Evolutionary conservation across 192 early-diverging fungal genomes (phyloP).

Genomic region (Gryganskiella cystojenkinii): DNA sequence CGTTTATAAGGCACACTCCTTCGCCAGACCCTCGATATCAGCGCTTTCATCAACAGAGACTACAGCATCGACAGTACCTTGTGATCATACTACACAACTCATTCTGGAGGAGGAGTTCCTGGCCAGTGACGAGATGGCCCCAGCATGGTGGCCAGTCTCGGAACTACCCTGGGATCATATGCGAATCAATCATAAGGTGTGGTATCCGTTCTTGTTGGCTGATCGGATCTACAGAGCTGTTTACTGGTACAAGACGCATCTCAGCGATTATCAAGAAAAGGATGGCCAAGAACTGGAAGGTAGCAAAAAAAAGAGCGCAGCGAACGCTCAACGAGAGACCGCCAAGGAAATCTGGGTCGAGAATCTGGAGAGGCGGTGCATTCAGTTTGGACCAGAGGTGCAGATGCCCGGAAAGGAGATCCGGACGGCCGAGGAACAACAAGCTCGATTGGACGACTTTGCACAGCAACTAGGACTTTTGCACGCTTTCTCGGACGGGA

Average conservation of each 20-base stretch:
- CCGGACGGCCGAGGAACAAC: no score
- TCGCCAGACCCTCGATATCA: background rate
- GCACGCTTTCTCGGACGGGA: constrained; percentile 1
- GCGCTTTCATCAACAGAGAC: background rate
- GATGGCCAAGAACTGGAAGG: background rate
- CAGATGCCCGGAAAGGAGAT: background rate
- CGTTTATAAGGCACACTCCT: constrained; percentile 29
- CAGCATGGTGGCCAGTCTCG: constrained; percentile 32
- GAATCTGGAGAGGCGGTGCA: constrained; percentile 16
- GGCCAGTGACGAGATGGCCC: constrained; percentile 43
- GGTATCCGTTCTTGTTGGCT: constrained; percentile 40
- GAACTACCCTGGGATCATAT: constrained; percentile 30
- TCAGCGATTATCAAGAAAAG: background rate
- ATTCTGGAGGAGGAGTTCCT: background rate
- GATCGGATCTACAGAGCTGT: constrained; percentile 29
- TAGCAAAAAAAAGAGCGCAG: background rate
- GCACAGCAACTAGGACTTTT: background rate
- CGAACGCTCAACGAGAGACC: constrained; percentile 38
- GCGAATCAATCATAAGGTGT: constrained; percentile 36
- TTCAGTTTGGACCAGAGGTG: constrained; percentile 28
- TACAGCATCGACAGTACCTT: background rate
- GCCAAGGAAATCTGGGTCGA: constrained; percentile 38
- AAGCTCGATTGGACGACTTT: no score
- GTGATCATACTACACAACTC: background rate
- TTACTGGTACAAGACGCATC: constrained; percentile 26